These are phyloP conservation scores for Diversispora eburnea DNA, from an alignment of 192 early-diverging fungal genomes.

Conservation along the genomic window DNA sequence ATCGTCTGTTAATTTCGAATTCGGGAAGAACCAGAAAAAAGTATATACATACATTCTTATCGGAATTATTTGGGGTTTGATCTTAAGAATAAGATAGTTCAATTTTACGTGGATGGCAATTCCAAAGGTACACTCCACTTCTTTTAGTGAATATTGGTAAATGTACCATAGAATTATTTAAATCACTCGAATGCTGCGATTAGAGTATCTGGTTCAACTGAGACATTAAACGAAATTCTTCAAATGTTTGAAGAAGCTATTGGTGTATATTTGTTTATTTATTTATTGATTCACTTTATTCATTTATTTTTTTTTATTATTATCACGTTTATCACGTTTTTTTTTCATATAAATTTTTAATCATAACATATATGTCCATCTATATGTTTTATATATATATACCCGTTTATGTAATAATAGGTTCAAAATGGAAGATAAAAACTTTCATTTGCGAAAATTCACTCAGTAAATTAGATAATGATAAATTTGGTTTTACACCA, in stretches of 20 bases:
- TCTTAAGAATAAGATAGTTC: slow-evolving; percentile 2
- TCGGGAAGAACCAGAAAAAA: slow-evolving; percentile 1
- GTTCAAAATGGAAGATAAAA: slow-evolving; percentile 11
- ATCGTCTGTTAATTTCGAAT: not conserved
- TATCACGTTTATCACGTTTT: no score
- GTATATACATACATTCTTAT: slow-evolving; percentile 2
- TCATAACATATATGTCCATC: no score
- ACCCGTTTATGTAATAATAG: not conserved
- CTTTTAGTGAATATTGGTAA: slow-evolving; percentile 4
- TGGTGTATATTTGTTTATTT: not conserved
- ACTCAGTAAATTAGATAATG: not conserved
- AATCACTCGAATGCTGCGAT: not conserved
- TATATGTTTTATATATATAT: no score
- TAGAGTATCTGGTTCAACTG: not conserved
- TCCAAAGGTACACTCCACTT: not conserved
- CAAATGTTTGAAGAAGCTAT: not conserved
- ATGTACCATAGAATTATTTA: not conserved
- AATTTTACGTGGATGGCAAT: not conserved
- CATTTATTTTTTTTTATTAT: no score
- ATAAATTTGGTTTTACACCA: slow-evolving; percentile 11
- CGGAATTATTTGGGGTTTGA: slow-evolving; percentile 5
- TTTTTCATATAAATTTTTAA: no score
- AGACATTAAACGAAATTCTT: not conserved
- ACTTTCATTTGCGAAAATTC: not conserved
- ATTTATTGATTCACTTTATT: no score